Evolutionary conservation across 2,329 filamentous ascomycete genomes (phyloP), one percentile per base, ranked within the genome.

Genomic region (Exophiala lecanii-corni): DNA sequence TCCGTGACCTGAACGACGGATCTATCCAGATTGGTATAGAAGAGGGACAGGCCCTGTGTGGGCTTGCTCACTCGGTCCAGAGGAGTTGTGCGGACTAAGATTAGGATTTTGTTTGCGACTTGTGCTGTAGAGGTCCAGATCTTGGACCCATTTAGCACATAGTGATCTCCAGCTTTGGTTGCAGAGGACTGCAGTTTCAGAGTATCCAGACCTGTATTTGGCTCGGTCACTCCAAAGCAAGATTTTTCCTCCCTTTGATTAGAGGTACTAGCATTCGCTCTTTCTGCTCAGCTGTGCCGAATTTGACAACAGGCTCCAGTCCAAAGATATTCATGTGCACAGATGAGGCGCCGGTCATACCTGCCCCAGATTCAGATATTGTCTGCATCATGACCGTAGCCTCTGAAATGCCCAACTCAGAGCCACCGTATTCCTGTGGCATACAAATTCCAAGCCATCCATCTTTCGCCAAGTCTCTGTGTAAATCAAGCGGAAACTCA

Each of bases 291-390:
- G 64, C 61, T 0, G 57, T 67, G 2, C 63, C 68, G 31, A 67
- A 70, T 46, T 70, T 71, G 9, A 64, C 62, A 1, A 71, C 67
- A 0, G 69, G 69, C 34, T 67, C 66, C 2, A 71, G 51, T 1
- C 67, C 68, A 44, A 71, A 72, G 20, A 72, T 70, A 40, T 72
- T 71, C 66, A 71, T 71, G 39, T 71, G 69, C 9, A 71, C 62
- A 1, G 65, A 64, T 5, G 61, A 66, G 1, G 65, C 63, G 4
- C 60, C 69, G 1, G 64, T 63, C 57, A 67, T 65, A 2, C 67
- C 68, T 4, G 62, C 69, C 0, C 69, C 68, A 1, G 59, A 64
- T 51, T 71, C 69, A 2, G 68, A 61, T n/a, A 72, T 65, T 2
- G 68, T 72, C 45, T 71, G 68, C 66, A 72, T 68, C 69, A 71